phyloP scores from a whole-genome alignment of 495 filamentous ascomycete genomes.

The Penicillium argentinense region DNA sequence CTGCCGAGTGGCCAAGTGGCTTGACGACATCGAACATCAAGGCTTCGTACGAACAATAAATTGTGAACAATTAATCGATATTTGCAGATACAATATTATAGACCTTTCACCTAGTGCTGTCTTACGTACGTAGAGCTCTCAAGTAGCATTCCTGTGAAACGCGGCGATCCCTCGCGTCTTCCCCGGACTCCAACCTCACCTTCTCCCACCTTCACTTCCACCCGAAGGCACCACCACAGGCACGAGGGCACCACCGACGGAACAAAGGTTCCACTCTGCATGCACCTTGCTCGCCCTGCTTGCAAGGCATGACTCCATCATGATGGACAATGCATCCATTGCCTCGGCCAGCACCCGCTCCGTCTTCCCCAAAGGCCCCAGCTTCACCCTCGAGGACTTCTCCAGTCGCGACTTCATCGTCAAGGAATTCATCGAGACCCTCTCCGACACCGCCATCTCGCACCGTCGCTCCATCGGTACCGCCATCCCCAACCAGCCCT shows the following conservation, averaged over 20 bases:
- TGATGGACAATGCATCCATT: constrained; percentile 45
- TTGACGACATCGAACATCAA: no score
- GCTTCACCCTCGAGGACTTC: constrained; percentile 86
- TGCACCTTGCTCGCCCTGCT: not conserved
- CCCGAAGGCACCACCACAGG: not conserved
- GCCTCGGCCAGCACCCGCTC: constrained; percentile 48
- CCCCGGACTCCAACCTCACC: not conserved
- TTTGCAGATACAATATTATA: no score
- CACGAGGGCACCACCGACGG: no score
- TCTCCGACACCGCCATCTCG: constrained; percentile 81
- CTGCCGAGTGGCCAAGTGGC: not conserved
- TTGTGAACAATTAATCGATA: no score
- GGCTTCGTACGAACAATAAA: no score
- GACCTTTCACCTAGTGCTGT: no score
- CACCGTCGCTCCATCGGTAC: constrained; percentile 64
- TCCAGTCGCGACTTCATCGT: constrained; percentile 89
- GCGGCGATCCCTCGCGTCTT: not conserved
- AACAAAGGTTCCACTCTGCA: no score
- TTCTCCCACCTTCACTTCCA: not conserved
- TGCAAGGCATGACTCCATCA: constrained; percentile 2
- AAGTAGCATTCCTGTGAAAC: no score
- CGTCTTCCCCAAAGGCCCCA: constrained; percentile 74
- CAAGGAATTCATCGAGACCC: constrained; percentile 91
- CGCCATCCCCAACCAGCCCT: constrained; percentile 62
- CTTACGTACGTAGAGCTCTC: no score